Conservation (phyloP, 1,139 yeast genomes). For the Sporopachydermia cereana region DNA sequence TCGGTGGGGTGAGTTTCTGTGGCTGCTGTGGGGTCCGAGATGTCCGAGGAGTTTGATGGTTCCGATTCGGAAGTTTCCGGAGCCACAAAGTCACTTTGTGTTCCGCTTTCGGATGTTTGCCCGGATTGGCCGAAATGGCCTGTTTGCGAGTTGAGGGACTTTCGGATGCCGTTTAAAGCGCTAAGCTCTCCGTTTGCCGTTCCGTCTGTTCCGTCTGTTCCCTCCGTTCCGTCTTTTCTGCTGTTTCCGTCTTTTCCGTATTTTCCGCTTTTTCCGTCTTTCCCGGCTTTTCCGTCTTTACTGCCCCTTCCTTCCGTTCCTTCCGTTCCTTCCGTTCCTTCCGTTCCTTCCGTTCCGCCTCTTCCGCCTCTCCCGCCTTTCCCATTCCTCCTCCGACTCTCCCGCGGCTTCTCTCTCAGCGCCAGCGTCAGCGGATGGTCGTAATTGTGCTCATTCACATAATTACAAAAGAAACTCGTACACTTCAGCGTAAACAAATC, state of each 20-base stretch:
- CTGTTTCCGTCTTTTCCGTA: no score
- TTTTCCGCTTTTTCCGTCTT: no score
- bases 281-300: no score
- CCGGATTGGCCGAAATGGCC: no score
- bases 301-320: no score
- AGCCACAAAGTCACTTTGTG: no score
- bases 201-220: conserved; percentile 11
- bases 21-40: conserved; percentile 8
- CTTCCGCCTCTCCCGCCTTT: neutral
- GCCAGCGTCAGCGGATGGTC: conserved; percentile 54
- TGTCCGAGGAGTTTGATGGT: conserved; percentile 6
- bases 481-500: conserved; percentile 61
- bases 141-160: no score
- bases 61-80: conserved; percentile 11
- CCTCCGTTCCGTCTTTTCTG: conserved; percentile 10
- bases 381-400: conserved; percentile 1
- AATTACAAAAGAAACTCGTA: conserved; percentile 64
- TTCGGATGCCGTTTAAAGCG: no score
- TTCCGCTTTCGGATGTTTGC: conserved; percentile 6
- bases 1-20: conserved; percentile 10
- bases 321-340: no score
- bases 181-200: no score
- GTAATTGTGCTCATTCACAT: conserved; percentile 38
- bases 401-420: conserved; percentile 25
- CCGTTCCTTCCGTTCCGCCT: no score